Evolutionary conservation across 371 early-diverging fungal genomes (phyloP), one percentile per base, ranked within the genome.

Genomic region (Lichtheimia hyalospora): DNA sequence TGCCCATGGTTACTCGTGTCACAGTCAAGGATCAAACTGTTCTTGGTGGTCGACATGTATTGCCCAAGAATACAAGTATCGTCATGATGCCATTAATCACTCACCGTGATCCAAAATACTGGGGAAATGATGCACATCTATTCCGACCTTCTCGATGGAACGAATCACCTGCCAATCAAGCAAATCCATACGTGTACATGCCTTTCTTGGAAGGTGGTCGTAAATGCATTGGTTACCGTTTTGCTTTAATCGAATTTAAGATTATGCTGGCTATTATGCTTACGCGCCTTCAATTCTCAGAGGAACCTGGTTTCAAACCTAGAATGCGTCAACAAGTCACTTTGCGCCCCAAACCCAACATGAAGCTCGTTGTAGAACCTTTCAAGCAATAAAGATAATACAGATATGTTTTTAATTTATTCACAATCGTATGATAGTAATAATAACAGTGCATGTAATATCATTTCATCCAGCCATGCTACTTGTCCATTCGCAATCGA

Each of bases 51-150:
- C 58, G 57, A 23, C 71, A 81, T 52, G 60, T 65, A 2, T 57
- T 87, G 15, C 87, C 89, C 7, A 84, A 84, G 63, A 82, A 81
- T 0, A 82, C 84, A 0, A 49, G 25, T 21, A 57, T 86, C 18
- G 72, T 83, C 42, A 59, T 85, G 16, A 54, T 70, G 1, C 69
- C 74, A 0, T 77, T 77, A 27, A 71, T 69, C 5, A 74, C 67
- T 13, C 86, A 86, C 46, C 78, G 76, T 52, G 70, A 70, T 52
- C 71, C 61, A 54, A 67, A 71, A 12, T 70, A 75, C 57, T 90
- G 89, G 90, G 90, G 90, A 3, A 78, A 78, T 14, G 86, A 89
- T 63, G 84, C 77, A 84, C 52, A 75, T 74, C 34, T 89, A n/a
- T n/a, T 87, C 61, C 71, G 77, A 8, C 90, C 90, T 13, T 78